Conservation (phyloP, 2,329 filamentous ascomycete species). For the Botrytis byssoidea region DNA sequence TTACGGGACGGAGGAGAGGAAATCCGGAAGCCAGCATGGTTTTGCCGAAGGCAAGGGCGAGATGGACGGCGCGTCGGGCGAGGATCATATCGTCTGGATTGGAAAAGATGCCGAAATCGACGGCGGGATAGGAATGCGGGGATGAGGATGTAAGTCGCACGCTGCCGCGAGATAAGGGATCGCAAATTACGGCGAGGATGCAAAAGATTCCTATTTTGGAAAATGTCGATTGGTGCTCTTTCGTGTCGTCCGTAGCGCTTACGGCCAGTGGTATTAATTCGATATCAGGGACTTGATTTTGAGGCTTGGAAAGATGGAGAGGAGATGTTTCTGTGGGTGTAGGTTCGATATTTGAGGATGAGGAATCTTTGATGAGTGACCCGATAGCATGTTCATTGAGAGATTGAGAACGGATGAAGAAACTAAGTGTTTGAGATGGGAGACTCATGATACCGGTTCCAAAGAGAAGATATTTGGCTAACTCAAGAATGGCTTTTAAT, state of each 20-base stretch:
- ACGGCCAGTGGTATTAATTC: constrained; percentile 22
- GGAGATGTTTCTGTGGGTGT: no score
- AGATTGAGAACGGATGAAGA: constrained; percentile 13
- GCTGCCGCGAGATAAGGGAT: constrained; percentile 17
- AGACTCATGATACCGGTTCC: constrained; percentile 18
- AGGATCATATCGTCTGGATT: constrained; percentile 9
- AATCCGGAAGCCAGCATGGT: constrained; percentile 17
- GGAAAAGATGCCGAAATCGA: constrained; percentile 23
- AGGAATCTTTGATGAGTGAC: background rate
- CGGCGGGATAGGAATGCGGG: constrained; percentile 10
- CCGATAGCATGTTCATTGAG: constrained; percentile 13
- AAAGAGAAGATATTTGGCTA: constrained; percentile 21
- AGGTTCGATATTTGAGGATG: background rate
- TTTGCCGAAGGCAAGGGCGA: constrained; percentile 15
- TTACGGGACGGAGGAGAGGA: background rate
- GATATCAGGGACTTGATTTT: constrained; percentile 2
- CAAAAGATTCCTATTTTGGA: constrained; percentile 20
- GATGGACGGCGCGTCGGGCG: constrained; percentile 15
- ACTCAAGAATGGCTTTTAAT: constrained; percentile 3
- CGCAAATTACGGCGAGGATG: constrained; percentile 12
- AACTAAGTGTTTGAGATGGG: background rate
- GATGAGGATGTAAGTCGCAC: constrained; percentile 20
- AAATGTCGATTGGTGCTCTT: constrained; percentile 11
- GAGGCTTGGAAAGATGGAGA: background rate
- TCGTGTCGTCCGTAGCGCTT: constrained; percentile 12